Conservation (phyloP, 1,139 yeast genomes). For the Saccharomyces pastorianus region DNA sequence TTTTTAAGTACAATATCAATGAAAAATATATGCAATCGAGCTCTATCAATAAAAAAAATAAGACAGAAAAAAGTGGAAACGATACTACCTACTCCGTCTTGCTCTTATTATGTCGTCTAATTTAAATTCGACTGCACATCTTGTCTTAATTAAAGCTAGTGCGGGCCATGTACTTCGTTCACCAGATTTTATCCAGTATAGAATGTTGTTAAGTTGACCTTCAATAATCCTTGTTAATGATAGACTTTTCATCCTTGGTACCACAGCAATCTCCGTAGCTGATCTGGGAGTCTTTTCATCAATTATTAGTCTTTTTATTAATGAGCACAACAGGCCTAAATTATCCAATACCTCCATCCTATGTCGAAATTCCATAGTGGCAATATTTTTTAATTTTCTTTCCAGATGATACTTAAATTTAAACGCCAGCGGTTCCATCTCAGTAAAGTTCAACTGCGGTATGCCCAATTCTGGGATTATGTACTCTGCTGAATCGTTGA, state of each 20-base stretch:
- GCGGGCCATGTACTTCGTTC: conserved; percentile 93
- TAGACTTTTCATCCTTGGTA: conserved; percentile 72
- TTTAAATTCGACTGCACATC: conserved; percentile 86
- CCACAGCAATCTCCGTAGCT: conserved; percentile 76
- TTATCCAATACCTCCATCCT: conserved; percentile 73
- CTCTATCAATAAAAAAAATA: background rate
- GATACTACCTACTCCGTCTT: conserved; percentile 34
- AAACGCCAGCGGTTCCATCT: conserved; percentile 40
- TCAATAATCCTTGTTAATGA: conserved; percentile 58
- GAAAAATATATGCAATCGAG: background rate
- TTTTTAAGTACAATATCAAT: background rate
- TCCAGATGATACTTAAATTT: conserved; percentile 37
- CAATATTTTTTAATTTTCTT: conserved; percentile 33
- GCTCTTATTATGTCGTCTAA: conserved; percentile 49
- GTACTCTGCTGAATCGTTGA: conserved; percentile 15
- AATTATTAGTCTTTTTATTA: conserved; percentile 67
- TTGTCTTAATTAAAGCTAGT: conserved; percentile 72
- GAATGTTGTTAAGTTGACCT: conserved; percentile 58
- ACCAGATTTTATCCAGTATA: conserved; percentile 86
- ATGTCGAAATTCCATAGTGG: conserved; percentile 69
- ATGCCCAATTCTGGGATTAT: conserved; percentile 21
- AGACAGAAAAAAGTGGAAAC: background rate
- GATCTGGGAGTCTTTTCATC: conserved; percentile 81
- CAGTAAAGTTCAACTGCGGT: conserved; percentile 29
- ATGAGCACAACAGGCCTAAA: conserved; percentile 64